These are phyloP conservation scores for Pittosporum tobira DNA, from an alignment of 129 eudicot species.

Conservation along the genomic window DNA sequence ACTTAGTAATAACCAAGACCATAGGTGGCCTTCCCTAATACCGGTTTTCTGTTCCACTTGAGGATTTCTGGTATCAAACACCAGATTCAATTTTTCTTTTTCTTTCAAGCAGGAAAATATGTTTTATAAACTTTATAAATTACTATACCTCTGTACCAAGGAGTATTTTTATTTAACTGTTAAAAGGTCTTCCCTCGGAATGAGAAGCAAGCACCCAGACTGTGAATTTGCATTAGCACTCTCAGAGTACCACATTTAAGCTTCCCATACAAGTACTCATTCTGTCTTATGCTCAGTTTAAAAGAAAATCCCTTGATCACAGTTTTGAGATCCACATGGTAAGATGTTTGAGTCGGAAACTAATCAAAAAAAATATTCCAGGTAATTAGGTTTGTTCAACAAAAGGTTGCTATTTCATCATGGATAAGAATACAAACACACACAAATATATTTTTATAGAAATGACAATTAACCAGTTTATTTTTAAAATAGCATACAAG, in stretches of 20 bases:
- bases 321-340: not conserved
- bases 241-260: not conserved
- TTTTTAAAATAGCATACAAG: constrained; percentile 1
- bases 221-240: not conserved
- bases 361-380: not conserved
- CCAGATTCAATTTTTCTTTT: too few species aligned
- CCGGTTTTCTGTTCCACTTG: too few species aligned
- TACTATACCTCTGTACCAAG: not conserved
- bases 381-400: not conserved
- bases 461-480: not conserved
- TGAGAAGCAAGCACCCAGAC: not conserved
- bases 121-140: not conserved
- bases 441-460: too few species aligned
- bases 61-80: too few species aligned
- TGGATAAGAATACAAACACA: not conserved
- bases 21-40: too few species aligned
- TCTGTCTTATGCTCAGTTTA: not conserved
- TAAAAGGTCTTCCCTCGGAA: not conserved
- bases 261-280: not conserved
- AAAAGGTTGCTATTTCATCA: constrained; percentile 1
- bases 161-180: not conserved
- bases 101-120: too few species aligned
- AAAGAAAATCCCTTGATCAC: not conserved
- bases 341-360: not conserved
- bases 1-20: too few species aligned